A percentile compares a stretch with the other conserved stretches of the same genome.
These are phyloP conservation scores for Cordyceps farinosa DNA, from an alignment of 2,329 filamentous ascomycete species.

Conservation along the genomic window DNA sequence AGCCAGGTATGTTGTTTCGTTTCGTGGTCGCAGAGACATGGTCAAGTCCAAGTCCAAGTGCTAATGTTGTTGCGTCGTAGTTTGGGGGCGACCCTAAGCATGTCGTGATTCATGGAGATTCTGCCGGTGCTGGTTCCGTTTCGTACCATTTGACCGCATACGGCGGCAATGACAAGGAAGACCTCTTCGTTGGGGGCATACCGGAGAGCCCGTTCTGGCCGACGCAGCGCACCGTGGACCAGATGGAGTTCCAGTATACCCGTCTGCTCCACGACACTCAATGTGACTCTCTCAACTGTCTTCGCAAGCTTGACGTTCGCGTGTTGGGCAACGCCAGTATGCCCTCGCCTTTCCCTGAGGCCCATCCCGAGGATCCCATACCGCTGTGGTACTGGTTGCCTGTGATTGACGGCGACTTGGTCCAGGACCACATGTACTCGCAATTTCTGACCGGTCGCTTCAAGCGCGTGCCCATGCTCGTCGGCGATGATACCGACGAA, in stretches of 20 bases:
- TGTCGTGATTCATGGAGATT: constrained; percentile 60
- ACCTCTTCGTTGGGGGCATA: constrained; percentile 45
- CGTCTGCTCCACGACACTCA: constrained; percentile 18
- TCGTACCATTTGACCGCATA: constrained; percentile 49
- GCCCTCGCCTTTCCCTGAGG: constrained; percentile 25
- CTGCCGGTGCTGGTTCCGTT: constrained; percentile 58
- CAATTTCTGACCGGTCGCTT: constrained; percentile 40
- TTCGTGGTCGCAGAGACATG: not conserved
- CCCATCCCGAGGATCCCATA: constrained; percentile 36
- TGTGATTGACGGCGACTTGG: constrained; percentile 45
- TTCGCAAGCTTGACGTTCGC: constrained; percentile 35
- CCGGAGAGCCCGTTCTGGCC: constrained; percentile 49
- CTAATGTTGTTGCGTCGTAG: constrained; percentile 22
- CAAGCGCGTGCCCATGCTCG: constrained; percentile 42
- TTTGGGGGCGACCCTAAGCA: constrained; percentile 58
- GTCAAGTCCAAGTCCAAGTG: not conserved
- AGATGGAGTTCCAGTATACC: constrained; percentile 45
- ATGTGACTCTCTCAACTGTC: constrained; percentile 35
- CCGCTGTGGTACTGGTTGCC: constrained; percentile 51
- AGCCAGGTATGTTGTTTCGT: constrained; percentile 32
- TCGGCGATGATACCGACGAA: constrained; percentile 32
- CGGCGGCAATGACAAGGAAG: constrained; percentile 39
- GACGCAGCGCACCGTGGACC: constrained; percentile 40
- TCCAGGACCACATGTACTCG: constrained; percentile 40
- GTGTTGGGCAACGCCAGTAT: constrained; percentile 40